These are phyloP conservation scores for Beauveria caledonica DNA, from an alignment of 2,329 filamentous ascomycete species.

Conservation along the genomic window DNA sequence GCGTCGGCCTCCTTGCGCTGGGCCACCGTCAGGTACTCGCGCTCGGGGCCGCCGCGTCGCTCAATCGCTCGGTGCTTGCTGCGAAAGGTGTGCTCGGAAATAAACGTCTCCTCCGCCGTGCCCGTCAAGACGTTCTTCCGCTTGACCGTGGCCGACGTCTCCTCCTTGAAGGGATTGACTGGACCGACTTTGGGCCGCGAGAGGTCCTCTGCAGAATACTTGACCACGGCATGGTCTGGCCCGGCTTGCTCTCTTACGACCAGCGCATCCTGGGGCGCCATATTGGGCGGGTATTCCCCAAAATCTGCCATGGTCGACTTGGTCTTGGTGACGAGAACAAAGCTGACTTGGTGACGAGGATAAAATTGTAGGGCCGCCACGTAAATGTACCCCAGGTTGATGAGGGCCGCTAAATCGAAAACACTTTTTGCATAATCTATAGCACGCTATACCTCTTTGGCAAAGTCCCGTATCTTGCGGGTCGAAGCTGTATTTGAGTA, in stretches of 20 bases:
- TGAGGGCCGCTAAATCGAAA: too few species aligned
- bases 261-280: constrained; percentile 56
- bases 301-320: constrained; percentile 47
- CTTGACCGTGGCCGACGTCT: constrained; percentile 50
- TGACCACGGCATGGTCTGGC: constrained; percentile 52
- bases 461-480: too few species aligned
- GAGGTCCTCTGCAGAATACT: constrained; percentile 65
- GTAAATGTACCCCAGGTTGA: background rate
- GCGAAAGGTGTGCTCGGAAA: constrained; percentile 87
- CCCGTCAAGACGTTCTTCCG: constrained; percentile 81
- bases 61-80: constrained; percentile 79
- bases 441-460: too few species aligned
- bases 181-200: constrained; percentile 59
- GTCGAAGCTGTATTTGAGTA: too few species aligned
- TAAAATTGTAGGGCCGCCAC: background rate
- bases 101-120: constrained; percentile 75
- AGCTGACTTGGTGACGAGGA: too few species aligned
- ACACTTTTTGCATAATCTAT: too few species aligned
- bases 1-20: constrained; percentile 64
- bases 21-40: constrained; percentile 45
- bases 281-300: constrained; percentile 56
- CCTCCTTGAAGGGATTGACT: constrained; percentile 60
- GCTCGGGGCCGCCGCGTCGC: constrained; percentile 49
- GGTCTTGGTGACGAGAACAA: background rate
- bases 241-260: constrained; percentile 47